Evolutionary conservation across 2,329 filamentous ascomycete genomes (phyloP), one percentile per base, ranked within the genome.

Genomic region (Ambrosiella beaveri): DNA sequence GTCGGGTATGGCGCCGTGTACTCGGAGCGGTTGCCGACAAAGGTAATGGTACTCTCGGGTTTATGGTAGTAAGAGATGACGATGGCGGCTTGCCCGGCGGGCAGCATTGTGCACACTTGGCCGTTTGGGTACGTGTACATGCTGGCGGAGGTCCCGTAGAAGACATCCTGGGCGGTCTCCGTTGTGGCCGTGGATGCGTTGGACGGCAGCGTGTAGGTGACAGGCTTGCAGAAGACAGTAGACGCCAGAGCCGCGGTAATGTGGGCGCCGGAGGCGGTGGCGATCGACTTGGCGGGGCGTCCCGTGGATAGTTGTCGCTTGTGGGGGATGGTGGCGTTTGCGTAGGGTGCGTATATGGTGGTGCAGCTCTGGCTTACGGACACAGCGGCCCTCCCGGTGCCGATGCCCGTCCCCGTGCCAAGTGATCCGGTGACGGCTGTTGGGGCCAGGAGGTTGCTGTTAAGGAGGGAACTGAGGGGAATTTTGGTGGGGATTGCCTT

Each of bases 1-100:
- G 71, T 64, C 2, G 71, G 68, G 61, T 69, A 76, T 0, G 72
- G 73, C 0, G 73, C 70, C 7, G 70, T 76, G 62, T 78, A 78
- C 57, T 75, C 70, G 27, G 63, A 66, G 3, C 68, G 69, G 57
- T 75, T 69, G 13, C 72, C 74, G 7, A 65, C 69, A 65, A 76
- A 74, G 15, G 76, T 79, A 54, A 73, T 68, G 1, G 76, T 79
- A 36, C 41, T 60, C 15, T 60, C 55, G 8, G 58, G 58, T 19
- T 71, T 67, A 2, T 74, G 76, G 66, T 78, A 70, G 15, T 76
- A 68, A 2, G 70, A 72, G 65, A 71, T 75, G 8, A 70, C 64
- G 0, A 68, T 73, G 3, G 70, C 61, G 6, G 66, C 65, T 50
- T 70, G 68, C 15, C 64, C 59, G 1, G 59, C 58, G 5, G 62